Base-by-base conservation (phyloP, 2,329 filamentous ascomycete genomes). In the Pezicula neosporulosa region DNA sequence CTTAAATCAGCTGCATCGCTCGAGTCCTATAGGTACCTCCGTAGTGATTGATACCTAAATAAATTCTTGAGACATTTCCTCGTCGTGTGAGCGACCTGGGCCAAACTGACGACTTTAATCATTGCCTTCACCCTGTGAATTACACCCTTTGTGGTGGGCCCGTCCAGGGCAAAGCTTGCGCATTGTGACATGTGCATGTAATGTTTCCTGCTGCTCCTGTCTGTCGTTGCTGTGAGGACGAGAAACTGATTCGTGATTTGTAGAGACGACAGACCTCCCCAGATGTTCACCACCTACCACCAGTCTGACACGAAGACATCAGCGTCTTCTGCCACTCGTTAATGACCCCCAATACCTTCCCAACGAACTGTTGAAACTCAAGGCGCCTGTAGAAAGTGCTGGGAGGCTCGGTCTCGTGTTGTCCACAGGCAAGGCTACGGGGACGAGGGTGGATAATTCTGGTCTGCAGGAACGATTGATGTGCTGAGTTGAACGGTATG, bases 211-310 rank as follows among this genome's bases (percentile, higher is more conserved):
- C 16, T 27, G 24, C 19, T 28, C 27, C 27, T n/a, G 19, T 16
- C 27, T n/a, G 19, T 16, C 7, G 57, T 58, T 64, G 57, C 59
- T 60, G 47, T 53, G 59, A 57, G 53, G 58, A 62, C 54, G 10
- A 54, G 43, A 57, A 43, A 56, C 56, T 63, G 44, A 61, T 54
- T 16, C n/a, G 33, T 38, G 42, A 28, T 56, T 60, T 56, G 55
- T 55, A 61, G 56, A 56, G 33, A 53, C 54, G 38, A 54, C 44
- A 53, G 48, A 54, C 42, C 52, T 49, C 51, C 43, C 30, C 47
- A 39, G 44, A 60, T 57, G 56, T 54, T 43, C 47, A 37, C 47
- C 41, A 48, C 52, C 27, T 52, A 48, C 27, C 48, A 33, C 53
- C 50, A 28, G 53, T 41, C 42, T 43, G 47, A 16, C 45, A 48